phyloP scores from a whole-genome alignment of 176 grass and related monocot species.

The Eremochloa ophiuroides region DNA sequence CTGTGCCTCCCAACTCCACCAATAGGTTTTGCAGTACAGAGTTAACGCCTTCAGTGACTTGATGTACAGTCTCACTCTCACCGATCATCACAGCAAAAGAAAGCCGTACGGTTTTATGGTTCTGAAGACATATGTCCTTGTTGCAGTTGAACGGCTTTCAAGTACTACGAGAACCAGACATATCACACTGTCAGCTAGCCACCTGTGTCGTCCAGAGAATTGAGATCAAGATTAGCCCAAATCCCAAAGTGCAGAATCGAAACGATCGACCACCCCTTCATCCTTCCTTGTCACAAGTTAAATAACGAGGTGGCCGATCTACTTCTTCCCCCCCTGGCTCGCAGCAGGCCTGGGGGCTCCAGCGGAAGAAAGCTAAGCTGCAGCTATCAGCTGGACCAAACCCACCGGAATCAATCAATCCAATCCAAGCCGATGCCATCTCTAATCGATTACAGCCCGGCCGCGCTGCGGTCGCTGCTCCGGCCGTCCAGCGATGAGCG shows the following conservation, averaged over 20 bases:
- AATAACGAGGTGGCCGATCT: conserved; percentile 31
- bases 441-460: conserved; percentile 32
- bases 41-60: not conserved
- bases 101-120: not conserved
- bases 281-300: conserved; percentile 12
- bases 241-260: not conserved
- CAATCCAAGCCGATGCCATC: conserved; percentile 55
- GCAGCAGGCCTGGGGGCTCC: not conserved
- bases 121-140: conserved; percentile 3
- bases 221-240: not conserved
- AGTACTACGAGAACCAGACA: not conserved
- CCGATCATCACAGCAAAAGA: not conserved
- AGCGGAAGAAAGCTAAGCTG: not conserved
- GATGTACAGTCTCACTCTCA: not conserved
- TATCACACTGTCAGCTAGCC: not conserved
- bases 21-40: not conserved
- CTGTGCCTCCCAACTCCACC: not conserved
- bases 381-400: conserved; percentile 13
- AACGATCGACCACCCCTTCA: conserved; percentile 25
- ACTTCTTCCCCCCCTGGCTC: not conserved
- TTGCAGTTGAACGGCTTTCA: not conserved
- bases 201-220: not conserved
- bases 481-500: conserved; percentile 45
- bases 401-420: conserved; percentile 12
- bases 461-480: conserved; percentile 55